Percentiles rank a stretch among this genome's conserved stretches.
Conservation (phyloP, 768 basidiomycete species). For the Xerocomellus dryophilus region DNA sequence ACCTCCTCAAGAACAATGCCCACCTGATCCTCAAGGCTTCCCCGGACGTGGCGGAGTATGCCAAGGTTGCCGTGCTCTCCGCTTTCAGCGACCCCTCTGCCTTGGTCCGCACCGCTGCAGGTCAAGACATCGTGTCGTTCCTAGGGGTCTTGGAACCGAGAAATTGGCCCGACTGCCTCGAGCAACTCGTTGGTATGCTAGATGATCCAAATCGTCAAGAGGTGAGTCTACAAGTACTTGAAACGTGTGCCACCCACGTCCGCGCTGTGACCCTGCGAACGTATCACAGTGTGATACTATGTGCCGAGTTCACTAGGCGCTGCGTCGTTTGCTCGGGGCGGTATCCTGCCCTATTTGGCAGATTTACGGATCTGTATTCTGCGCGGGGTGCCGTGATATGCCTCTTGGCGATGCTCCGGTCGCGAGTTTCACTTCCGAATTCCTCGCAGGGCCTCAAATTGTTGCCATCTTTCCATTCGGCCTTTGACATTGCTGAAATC, state of each 20-base stretch:
- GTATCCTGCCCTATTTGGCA: constrained; percentile 2
- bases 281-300: neutral
- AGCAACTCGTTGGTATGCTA: constrained; percentile 75
- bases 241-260: neutral
- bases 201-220: constrained; percentile 83
- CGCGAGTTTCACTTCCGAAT: constrained; percentile 1
- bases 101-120: constrained; percentile 92
- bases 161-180: constrained; percentile 94
- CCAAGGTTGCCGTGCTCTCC: constrained; percentile 72
- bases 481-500: neutral
- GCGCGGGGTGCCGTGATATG: constrained; percentile 6
- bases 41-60: constrained; percentile 64
- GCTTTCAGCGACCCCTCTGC: constrained; percentile 78
- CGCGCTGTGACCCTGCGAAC: neutral
- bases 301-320: neutral
- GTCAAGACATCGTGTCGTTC: constrained; percentile 88
- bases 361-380: neutral
- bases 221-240: constrained; percentile 49
- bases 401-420: neutral
- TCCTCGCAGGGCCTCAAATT: neutral
- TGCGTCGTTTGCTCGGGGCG: constrained; percentile 9
- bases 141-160: constrained; percentile 84
- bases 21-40: constrained; percentile 68
- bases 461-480: neutral
- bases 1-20: constrained; percentile 95